phyloP scores from a whole-genome alignment of 2,329 filamentous ascomycete genomes.

The Ophiognomonia clavigignenti-juglandacearum region DNA sequence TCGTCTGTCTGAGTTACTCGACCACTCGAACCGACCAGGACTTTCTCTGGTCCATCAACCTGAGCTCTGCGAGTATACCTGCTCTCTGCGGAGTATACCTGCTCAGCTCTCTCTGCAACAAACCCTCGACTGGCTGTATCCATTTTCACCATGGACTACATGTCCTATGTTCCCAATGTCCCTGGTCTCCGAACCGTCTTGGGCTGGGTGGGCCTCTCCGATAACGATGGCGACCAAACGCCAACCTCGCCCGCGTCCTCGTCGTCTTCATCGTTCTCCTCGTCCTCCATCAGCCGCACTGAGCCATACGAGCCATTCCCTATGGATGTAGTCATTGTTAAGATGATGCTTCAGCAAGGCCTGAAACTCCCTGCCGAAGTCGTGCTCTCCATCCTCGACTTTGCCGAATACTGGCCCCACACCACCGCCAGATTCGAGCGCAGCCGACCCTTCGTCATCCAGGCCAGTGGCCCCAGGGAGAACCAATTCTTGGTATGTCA shows the following conservation, averaged over 20 bases:
- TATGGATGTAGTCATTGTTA: slow-evolving; percentile 45
- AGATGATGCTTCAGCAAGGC: slow-evolving; percentile 39
- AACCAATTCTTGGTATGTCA: slow-evolving; percentile 37
- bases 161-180: slow-evolving; percentile 13
- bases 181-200: no score
- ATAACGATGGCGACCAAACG: not conserved
- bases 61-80: no score
- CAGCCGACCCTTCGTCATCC: slow-evolving; percentile 5
- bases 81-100: no score
- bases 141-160: slow-evolving; percentile 3
- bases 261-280: not conserved
- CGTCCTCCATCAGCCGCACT: not conserved
- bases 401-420: slow-evolving; percentile 59
- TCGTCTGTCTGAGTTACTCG: no score
- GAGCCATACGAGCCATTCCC: slow-evolving; percentile 30
- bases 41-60: no score
- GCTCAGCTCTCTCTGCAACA: no score
- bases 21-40: no score
- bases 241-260: not conserved
- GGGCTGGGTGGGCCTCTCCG: not conserved
- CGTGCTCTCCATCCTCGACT: slow-evolving; percentile 51
- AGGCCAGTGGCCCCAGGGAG: slow-evolving; percentile 19
- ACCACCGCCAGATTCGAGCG: slow-evolving; percentile 33
- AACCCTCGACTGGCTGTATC: not conserved
- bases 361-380: slow-evolving; percentile 48